These are phyloP conservation scores for Ochetophila trinervis DNA, from an alignment of 306 rosid species.

Conservation along the genomic window DNA sequence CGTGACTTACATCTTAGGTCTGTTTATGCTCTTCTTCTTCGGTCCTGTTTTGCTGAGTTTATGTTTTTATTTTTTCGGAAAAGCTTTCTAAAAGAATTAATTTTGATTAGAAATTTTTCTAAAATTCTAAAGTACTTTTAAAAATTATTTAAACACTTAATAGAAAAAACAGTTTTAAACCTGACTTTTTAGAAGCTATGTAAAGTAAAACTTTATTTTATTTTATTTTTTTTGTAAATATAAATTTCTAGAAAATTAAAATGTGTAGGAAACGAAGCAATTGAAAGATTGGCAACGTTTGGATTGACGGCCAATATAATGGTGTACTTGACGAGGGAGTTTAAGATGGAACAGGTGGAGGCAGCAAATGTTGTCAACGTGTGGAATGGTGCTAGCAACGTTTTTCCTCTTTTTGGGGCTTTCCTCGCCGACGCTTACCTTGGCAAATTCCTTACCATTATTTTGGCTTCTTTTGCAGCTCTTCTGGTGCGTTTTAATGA, in stretches of 20 bases:
- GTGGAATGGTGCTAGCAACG: conserved; percentile 31
- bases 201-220: no score
- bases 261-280: conserved; percentile 47
- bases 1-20: conserved; percentile 36
- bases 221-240: neutral
- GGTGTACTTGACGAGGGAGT: conserved; percentile 45
- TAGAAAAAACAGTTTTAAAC: no score
- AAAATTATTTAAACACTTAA: no score
- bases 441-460: conserved; percentile 42
- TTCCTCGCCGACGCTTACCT: conserved; percentile 43
- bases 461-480: conserved; percentile 37
- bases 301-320: conserved; percentile 46
- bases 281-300: conserved; percentile 48
- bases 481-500: conserved; percentile 35
- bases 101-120: no score
- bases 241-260: neutral
- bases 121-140: no score
- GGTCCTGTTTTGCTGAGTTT: no score
- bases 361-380: conserved; percentile 43
- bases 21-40: no score
- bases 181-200: no score
- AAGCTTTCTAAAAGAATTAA: no score
- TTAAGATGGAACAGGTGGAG: conserved; percentile 47
- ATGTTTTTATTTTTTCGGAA: no score
- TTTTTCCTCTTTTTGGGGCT: conserved; percentile 40